Percentiles rank a stretch among this genome's conserved stretches.
phyloP scores from a whole-genome alignment of 2,329 filamentous ascomycete species.

The Pestalotiopsis sp. region DNA sequence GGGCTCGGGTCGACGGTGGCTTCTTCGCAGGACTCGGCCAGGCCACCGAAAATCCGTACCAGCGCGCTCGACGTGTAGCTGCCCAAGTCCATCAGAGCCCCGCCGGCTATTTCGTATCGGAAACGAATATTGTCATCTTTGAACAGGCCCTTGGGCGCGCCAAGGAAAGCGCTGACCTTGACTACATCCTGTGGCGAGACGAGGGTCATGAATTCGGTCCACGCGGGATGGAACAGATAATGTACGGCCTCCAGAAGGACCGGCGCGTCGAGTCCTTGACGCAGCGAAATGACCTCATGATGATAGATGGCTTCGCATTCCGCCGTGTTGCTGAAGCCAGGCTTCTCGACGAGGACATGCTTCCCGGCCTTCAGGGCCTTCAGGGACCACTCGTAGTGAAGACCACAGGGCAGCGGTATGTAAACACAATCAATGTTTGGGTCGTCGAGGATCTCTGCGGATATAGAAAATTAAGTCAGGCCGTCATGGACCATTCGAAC shows the following conservation, averaged over 20 bases:
- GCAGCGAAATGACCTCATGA: constrained; percentile 25
- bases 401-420: constrained; percentile 48
- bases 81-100: constrained; percentile 38
- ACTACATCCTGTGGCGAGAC: constrained; percentile 41
- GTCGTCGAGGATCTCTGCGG: constrained; percentile 41
- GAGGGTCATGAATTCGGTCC: constrained; percentile 39
- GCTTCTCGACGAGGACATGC: constrained; percentile 51
- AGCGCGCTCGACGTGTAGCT: constrained; percentile 43
- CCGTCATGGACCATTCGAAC: background rate
- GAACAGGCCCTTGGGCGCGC: constrained; percentile 29
- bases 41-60: constrained; percentile 40
- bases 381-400: constrained; percentile 50
- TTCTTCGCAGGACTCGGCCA: constrained; percentile 41
- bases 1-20: constrained; percentile 25
- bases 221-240: constrained; percentile 42
- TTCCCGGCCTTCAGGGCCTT: constrained; percentile 50
- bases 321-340: constrained; percentile 38
- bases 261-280: constrained; percentile 29
- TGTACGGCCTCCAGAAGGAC: constrained; percentile 48
- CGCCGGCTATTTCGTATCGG: constrained; percentile 27
- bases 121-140: constrained; percentile 39
- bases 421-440: constrained; percentile 51
- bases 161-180: constrained; percentile 33
- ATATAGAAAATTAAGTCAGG: background rate
- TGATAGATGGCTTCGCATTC: constrained; percentile 40